Evolutionary conservation across 495 filamentous ascomycete genomes (phyloP).

Genomic region (Penicillium maclennaniae): DNA sequence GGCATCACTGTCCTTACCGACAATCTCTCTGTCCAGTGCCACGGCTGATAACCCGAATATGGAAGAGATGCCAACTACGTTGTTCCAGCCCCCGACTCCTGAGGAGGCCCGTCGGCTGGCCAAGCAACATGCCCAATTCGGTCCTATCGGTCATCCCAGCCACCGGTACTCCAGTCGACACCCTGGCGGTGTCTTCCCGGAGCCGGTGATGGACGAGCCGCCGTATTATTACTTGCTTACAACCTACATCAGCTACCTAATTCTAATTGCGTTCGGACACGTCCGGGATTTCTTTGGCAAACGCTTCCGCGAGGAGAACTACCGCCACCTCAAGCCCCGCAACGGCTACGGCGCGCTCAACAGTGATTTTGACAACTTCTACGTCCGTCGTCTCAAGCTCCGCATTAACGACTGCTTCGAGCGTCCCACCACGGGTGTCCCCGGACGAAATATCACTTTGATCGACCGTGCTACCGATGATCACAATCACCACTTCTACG

Average conservation of each 20-base stretch:
- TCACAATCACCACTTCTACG: constrained; percentile 81
- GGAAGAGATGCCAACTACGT: constrained; percentile 71
- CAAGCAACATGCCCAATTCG: constrained; percentile 86
- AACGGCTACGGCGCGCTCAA: constrained; percentile 97
- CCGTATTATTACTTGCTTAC: constrained; percentile 95
- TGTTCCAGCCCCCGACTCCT: constrained; percentile 88
- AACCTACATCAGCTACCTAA: constrained; percentile 94
- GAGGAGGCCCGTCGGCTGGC: constrained; percentile 72
- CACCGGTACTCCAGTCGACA: constrained; percentile 87
- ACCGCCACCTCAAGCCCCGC: constrained; percentile 73
- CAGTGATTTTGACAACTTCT: constrained; percentile 98
- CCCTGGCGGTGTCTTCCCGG: constrained; percentile 69
- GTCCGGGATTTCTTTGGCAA: constrained; percentile 98
- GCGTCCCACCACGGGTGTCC: constrained; percentile 86
- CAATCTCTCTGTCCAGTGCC: constrained; percentile 88
- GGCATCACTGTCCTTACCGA: constrained; percentile 75
- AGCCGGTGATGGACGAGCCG: constrained; percentile 90
- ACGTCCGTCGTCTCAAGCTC: constrained; percentile 85
- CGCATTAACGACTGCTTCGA: constrained; percentile 96
- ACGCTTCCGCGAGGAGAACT: constrained; percentile 78
- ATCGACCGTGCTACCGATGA: constrained; percentile 84
- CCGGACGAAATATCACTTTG: constrained; percentile 87
- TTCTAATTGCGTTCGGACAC: constrained; percentile 93
- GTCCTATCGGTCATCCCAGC: constrained; percentile 69
- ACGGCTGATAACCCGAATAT: constrained; percentile 71